Evolutionary conservation across 2,329 filamentous ascomycete species (phyloP), one percentile per base, ranked within the genome.

Genomic region (Fonsecaea monophora): DNA sequence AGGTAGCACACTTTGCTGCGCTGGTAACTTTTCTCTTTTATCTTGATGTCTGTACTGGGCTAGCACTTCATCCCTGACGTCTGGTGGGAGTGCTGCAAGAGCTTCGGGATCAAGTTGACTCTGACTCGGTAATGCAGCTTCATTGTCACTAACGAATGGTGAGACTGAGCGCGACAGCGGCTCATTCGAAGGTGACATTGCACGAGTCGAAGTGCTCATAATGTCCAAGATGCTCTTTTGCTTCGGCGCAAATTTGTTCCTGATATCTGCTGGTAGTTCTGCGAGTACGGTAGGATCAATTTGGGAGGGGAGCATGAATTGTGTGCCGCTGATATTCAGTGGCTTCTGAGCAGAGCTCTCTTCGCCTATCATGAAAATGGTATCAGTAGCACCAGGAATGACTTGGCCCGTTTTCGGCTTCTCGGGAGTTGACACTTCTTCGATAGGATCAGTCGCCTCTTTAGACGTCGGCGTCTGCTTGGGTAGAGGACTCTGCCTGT

Each of bases 101-200:
- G 93, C 91, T 50, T 94, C 92, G 0, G 88, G 89, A 74, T 99
- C 95, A 21, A 98, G 84, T 72, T 96, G 92, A 0, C 92, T 90
- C 32, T 92, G 88, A 1, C 82, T 82, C 2, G 87, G 87, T 3
- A 88, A 78, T n/a, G 34, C 60, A 37, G 64, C 25, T 6, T 81
- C 69, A 61, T 74, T 74, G 34, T 79, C 77, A 32, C 76, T 74
- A 34, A 74, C 60, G 25, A 75, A 68, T 12, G 77, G 74, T 30
- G 76, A 75, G 4, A 76, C 76, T 34, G 78, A 77, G 8, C 75
- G 77, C 32, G 77, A 81, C 34, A 70, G 71, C 5, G 55, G 25
- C 37, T 69, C 65, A 9, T 35, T 25, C 8, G 38, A 55, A 32
- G 66, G 57, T 5, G 64, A 62, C 0, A 35, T 40, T 8, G 67